Evolutionary conservation across 163 green algal genomes (phyloP), one percentile per base, ranked within the genome.

Genomic region (Scenedesmus sp.): DNA sequence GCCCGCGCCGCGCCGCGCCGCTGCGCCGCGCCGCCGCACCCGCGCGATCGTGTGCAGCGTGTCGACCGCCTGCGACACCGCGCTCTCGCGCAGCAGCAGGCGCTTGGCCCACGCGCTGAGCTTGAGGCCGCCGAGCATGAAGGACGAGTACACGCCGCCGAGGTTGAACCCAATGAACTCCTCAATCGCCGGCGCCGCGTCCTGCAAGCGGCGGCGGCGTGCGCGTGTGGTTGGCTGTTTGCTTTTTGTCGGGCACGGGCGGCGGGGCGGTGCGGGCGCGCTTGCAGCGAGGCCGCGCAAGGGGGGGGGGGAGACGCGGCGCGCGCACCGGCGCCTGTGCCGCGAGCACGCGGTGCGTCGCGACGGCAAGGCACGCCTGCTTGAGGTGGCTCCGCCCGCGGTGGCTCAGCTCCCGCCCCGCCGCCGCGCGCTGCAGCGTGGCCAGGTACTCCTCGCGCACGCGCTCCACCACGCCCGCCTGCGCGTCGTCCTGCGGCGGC

Each of bases 91-190:
- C 74, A 83, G 50, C 33, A 81, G 60, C 73, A 63, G 45, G 10
- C 51, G 39, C 47, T 64, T 74, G 15, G 50, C 50, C 60, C 73
- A 81, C 20, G 33, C 57, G 62, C n/a, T 73, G 50, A 74, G 6
- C n/a, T 74, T 81, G 48, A 73, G 34, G 10, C 73, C 73, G 0
- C 60, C 60, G 31, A 74, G 33, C 73, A 81, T 73, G 62, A 81
- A 83, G 14, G 64, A 33, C 0, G 75, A 39, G 45, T 72, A 77
- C 45, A 83, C 15, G 15, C 75, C 63, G 29, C 74, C 74, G 50
- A 81, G 63, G 45, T 33, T 67, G 24, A 54, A 28, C 4, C 17
- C 22, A 24, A 81, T 75, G 74, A 62, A 51, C 74, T 81, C 53
- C 2, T 81, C 74, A 20, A 75, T 24, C 28, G 18, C 15, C n/a